phyloP scores from a whole-genome alignment of 2,329 filamentous ascomycete species.

The Ceratocystis eucalypticola region DNA sequence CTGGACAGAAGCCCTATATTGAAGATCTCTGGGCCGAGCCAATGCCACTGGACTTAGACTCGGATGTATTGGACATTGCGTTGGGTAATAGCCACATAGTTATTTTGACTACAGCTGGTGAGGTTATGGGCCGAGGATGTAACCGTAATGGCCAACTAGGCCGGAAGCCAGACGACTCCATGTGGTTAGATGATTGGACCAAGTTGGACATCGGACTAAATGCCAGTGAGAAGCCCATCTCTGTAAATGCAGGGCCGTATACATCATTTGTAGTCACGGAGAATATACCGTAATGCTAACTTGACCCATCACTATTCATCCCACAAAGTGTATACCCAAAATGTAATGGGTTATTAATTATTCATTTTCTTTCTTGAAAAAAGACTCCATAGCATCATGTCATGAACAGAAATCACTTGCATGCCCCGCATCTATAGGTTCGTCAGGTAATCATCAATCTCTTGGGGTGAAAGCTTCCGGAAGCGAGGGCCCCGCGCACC shows the following conservation, averaged over 20 bases:
- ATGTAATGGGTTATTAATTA: conserved; percentile 14
- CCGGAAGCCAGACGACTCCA: neutral
- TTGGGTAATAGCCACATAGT: conserved; percentile 48
- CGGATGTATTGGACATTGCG: conserved; percentile 42
- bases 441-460: conserved; percentile 98
- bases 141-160: conserved; percentile 50
- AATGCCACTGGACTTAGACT: conserved; percentile 33
- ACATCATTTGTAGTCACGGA: conserved; percentile 36
- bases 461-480: conserved; percentile 88
- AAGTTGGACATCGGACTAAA: conserved; percentile 25
- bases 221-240: conserved; percentile 24
- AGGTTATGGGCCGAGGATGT: conserved; percentile 42
- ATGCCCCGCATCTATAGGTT: conserved; percentile 56
- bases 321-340: neutral
- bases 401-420: conserved; percentile 18
- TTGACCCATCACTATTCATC: neutral
- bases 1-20: conserved; percentile 15
- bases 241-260: conserved; percentile 36
- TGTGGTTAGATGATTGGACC: conserved; percentile 27
- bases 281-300: neutral
- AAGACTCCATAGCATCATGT: conserved; percentile 19
- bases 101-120: conserved; percentile 36
- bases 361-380: conserved; percentile 16
- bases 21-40: conserved; percentile 24
- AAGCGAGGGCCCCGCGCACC: conserved; percentile 75